Conservation (phyloP, 768 basidiomycete genomes). For the Tulasnella sp. region DNA sequence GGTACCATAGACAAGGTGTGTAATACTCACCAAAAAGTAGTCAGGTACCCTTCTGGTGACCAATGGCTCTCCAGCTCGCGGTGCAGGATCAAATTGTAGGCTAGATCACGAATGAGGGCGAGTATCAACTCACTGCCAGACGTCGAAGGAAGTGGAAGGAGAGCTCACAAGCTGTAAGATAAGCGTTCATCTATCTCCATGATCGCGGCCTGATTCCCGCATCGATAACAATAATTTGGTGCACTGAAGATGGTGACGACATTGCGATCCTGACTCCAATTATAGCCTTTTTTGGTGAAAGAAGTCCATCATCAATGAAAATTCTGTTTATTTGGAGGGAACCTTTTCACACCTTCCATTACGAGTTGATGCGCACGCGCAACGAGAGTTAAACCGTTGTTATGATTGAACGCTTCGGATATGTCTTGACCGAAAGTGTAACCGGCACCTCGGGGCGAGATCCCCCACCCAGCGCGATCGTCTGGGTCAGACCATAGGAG, state of each 20-base stretch:
- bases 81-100: slow-evolving; percentile 99
- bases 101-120: slow-evolving; percentile 31
- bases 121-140: not conserved
- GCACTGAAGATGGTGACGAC: slow-evolving; percentile 99
- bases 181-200: slow-evolving; percentile 99
- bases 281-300: slow-evolving; percentile 48
- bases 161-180: slow-evolving; percentile 82
- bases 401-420: slow-evolving; percentile 98
- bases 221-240: slow-evolving; percentile 99
- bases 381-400: slow-evolving; percentile 93
- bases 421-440: slow-evolving; percentile 99
- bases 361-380: slow-evolving; percentile 91
- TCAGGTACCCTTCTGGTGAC: slow-evolving; percentile 92
- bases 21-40: slow-evolving; percentile 73
- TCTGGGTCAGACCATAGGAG: slow-evolving; percentile 99
- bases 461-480: slow-evolving; percentile 98
- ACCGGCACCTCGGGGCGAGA: slow-evolving; percentile 95
- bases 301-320: not conserved
- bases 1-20: too few species aligned
- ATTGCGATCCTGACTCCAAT: slow-evolving; percentile 98
- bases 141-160: not conserved
- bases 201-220: slow-evolving; percentile 98
- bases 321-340: not conserved
- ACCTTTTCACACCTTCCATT: slow-evolving; percentile 71
- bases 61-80: slow-evolving; percentile 94